A percentile compares a stretch with the other conserved stretches of the same genome.
phyloP scores from a whole-genome alignment of 192 early-diverging fungal genomes.

The Geosiphon pyriformis region DNA sequence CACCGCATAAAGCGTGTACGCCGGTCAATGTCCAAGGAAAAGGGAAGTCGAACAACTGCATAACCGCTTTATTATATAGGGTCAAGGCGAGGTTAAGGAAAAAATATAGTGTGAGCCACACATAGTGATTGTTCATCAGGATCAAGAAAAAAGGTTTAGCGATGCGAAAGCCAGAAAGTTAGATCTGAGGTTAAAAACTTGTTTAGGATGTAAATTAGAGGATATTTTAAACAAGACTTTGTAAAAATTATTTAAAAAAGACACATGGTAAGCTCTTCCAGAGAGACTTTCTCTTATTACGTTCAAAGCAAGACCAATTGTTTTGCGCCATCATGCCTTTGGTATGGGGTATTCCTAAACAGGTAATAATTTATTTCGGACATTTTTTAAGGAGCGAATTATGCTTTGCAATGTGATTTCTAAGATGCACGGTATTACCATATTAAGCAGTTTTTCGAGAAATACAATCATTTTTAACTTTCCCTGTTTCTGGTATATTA shows the following conservation, averaged over 20 bases:
- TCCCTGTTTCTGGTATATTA: too few species aligned
- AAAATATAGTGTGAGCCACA: constrained; percentile 70
- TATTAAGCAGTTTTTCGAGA: too few species aligned
- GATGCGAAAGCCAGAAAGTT: constrained; percentile 3
- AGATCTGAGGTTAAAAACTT: not conserved
- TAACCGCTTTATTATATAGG: constrained; percentile 79
- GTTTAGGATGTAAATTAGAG: not conserved
- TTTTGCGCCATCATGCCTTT: not conserved
- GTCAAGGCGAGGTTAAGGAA: constrained; percentile 71
- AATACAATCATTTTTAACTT: too few species aligned
- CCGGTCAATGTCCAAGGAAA: constrained; percentile 88
- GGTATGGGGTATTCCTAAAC: not conserved
- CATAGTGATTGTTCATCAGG: constrained; percentile 24
- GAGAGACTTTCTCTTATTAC: constrained; percentile 3
- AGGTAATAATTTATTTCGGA: too few species aligned
- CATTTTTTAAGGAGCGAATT: too few species aligned
- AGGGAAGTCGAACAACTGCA: constrained; percentile 64
- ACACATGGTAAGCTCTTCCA: constrained; percentile 1
- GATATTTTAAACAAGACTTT: not conserved
- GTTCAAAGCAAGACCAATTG: constrained; percentile 15
- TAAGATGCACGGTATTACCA: too few species aligned
- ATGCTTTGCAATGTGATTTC: too few species aligned
- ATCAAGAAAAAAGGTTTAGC: not conserved
- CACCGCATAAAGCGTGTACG: constrained; percentile 69
- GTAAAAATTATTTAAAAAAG: not conserved